Conservation (phyloP, 2,329 filamentous ascomycete species). For the Coniochaeta ligniaria region DNA sequence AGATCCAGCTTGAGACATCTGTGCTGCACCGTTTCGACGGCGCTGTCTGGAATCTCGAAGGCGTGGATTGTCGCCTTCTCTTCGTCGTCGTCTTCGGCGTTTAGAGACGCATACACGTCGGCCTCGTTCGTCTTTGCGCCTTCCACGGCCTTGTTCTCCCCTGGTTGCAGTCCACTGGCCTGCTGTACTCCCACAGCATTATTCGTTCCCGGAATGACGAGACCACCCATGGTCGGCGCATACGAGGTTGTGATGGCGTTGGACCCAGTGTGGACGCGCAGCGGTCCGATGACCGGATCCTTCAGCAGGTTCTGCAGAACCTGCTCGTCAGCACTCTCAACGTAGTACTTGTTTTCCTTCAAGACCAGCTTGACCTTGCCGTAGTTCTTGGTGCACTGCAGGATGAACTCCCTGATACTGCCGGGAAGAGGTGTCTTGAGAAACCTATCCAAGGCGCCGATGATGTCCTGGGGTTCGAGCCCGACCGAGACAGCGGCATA, state of each 20-base stretch:
- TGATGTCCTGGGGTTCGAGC: conserved; percentile 82
- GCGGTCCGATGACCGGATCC: conserved; percentile 73
- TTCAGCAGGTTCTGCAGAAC: conserved; percentile 83
- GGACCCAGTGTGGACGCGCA: conserved; percentile 61
- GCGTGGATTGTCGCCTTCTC: conserved; percentile 83
- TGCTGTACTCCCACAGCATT: conserved; percentile 85
- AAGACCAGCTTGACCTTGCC: conserved; percentile 94
- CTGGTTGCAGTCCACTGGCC: conserved; percentile 36
- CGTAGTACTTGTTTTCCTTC: conserved; percentile 89
- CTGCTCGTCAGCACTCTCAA: conserved; percentile 83
- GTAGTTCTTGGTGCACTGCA: conserved; percentile 77
- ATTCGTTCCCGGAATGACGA: conserved; percentile 92
- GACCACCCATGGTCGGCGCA: conserved; percentile 76
- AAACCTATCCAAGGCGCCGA: conserved; percentile 78
- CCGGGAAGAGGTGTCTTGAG: conserved; percentile 83
- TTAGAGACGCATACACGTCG: conserved; percentile 64
- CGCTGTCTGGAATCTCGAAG: conserved; percentile 79
- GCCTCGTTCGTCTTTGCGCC: conserved; percentile 50
- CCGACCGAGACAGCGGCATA: conserved; percentile 95
- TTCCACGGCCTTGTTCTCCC: conserved; percentile 33
- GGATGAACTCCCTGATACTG: conserved; percentile 72
- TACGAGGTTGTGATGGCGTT: conserved; percentile 70
- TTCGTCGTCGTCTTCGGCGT: conserved; percentile 73
- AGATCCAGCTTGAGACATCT: conserved; percentile 80
- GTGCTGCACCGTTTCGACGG: conserved; percentile 82